Percentiles rank a stretch among this genome's conserved stretches.
These are phyloP conservation scores for Calendula officinalis DNA, from an alignment of 129 eudicot species.

Conservation along the genomic window DNA sequence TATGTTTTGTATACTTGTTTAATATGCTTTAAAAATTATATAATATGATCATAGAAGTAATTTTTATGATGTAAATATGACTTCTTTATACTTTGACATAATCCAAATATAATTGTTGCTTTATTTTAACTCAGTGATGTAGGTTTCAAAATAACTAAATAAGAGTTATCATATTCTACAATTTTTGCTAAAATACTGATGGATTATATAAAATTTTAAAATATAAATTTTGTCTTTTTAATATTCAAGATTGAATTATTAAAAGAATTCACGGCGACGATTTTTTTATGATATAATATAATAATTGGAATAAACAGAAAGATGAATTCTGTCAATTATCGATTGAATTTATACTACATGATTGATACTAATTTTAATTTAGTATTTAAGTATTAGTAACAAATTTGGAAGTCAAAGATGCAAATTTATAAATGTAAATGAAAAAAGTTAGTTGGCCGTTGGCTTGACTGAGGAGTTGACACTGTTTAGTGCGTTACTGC, in stretches of 20 bases:
- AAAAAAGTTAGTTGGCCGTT: constrained; percentile 20
- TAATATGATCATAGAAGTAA: too few species aligned
- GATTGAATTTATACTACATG: neutral
- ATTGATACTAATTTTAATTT: neutral
- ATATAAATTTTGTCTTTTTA: neutral
- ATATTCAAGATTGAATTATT: neutral
- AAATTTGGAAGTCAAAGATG: constrained; percentile 18
- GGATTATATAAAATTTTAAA: neutral
- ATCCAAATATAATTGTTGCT: too few species aligned
- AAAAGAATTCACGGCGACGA: constrained; percentile 16
- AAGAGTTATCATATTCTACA: too few species aligned
- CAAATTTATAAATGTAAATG: neutral
- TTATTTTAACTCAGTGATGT: too few species aligned
- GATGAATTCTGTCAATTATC: neutral
- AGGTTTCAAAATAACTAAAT: too few species aligned
- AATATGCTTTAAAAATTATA: too few species aligned
- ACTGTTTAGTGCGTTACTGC: neutral
- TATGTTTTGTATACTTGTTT: too few species aligned
- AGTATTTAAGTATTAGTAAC: neutral
- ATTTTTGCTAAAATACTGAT: neutral
- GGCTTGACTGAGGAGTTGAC: constrained; percentile 23
- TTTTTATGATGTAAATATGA: too few species aligned
- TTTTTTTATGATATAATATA: neutral
- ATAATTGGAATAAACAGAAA: neutral
- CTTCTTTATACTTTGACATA: too few species aligned